Evolutionary conservation across 2,329 filamentous ascomycete genomes (phyloP).

Genomic region (Phialophora macrospora): DNA sequence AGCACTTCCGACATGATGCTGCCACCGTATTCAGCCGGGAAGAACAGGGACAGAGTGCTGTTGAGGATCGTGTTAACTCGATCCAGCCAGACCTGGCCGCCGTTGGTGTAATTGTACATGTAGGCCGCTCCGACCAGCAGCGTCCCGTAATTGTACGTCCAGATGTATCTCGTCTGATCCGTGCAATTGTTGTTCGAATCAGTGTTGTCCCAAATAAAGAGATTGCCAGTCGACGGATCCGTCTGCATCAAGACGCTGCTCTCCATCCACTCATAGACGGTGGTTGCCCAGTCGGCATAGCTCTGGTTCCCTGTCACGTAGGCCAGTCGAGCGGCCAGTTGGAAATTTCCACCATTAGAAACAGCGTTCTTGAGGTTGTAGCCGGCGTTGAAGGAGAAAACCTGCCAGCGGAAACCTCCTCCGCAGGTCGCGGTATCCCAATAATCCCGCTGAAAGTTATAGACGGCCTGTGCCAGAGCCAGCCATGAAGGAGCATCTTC

Average conservation of each 20-base stretch:
- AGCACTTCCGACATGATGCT: constrained; percentile 63
- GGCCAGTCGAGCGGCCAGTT: constrained; percentile 69
- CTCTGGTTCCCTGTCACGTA: constrained; percentile 78
- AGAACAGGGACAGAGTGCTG: constrained; percentile 57
- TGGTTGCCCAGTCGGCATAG: constrained; percentile 77
- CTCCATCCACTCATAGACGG: constrained; percentile 60
- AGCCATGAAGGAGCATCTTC: constrained; percentile 69
- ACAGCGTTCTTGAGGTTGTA: constrained; percentile 63
- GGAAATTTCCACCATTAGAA: constrained; percentile 64
- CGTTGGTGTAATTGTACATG: constrained; percentile 59
- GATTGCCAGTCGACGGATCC: constrained; percentile 56
- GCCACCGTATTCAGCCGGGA: constrained; percentile 52
- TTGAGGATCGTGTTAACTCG: constrained; percentile 60
- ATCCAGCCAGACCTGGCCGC: constrained; percentile 57
- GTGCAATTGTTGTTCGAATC: constrained; percentile 58
- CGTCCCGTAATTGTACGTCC: constrained; percentile 63
- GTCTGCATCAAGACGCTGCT: constrained; percentile 42
- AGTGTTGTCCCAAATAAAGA: constrained; percentile 61
- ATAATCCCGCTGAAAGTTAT: constrained; percentile 74
- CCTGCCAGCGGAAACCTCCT: constrained; percentile 84
- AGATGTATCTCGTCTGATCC: constrained; percentile 57
- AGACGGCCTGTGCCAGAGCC: constrained; percentile 74
- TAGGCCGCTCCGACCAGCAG: constrained; percentile 60
- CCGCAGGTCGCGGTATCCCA: constrained; percentile 71
- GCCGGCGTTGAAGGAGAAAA: constrained; percentile 76